Conservation (phyloP, 768 basidiomycete species). For the Suillus tomentosus region DNA sequence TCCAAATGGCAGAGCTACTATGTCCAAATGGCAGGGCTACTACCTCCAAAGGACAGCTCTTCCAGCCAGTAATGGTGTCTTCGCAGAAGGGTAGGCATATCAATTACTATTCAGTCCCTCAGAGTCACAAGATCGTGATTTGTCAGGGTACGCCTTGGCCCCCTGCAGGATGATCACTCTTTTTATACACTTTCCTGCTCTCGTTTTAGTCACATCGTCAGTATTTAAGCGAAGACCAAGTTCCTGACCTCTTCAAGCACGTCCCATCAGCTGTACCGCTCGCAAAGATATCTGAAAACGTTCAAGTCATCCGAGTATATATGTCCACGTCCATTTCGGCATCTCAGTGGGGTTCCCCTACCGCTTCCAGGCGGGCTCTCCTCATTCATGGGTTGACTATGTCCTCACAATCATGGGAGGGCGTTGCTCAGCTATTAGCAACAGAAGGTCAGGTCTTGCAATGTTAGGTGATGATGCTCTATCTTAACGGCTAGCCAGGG, state of each 20-base stretch:
- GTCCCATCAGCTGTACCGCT: background rate
- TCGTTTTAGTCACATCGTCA: background rate
- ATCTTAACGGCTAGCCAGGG: background rate
- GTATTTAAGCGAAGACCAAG: background rate
- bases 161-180: background rate
- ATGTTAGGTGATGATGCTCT: background rate
- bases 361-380: background rate
- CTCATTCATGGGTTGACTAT: background rate
- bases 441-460: background rate
- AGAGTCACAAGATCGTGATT: background rate
- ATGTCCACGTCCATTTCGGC: background rate
- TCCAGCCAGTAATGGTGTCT: no score
- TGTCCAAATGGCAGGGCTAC: background rate
- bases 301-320: background rate
- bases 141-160: background rate
- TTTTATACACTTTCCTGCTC: background rate
- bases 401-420: constrained; percentile 1
- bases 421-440: background rate
- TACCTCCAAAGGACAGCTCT: background rate
- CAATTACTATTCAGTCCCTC: background rate
- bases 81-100: background rate
- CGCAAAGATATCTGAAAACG: background rate
- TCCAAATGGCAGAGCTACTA: no score
- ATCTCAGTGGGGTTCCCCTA: background rate
- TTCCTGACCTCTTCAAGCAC: background rate